Evolutionary conservation across 1,284 basidiomycete species (phyloP).

Genomic region (Ganoderma lingzhi): DNA sequence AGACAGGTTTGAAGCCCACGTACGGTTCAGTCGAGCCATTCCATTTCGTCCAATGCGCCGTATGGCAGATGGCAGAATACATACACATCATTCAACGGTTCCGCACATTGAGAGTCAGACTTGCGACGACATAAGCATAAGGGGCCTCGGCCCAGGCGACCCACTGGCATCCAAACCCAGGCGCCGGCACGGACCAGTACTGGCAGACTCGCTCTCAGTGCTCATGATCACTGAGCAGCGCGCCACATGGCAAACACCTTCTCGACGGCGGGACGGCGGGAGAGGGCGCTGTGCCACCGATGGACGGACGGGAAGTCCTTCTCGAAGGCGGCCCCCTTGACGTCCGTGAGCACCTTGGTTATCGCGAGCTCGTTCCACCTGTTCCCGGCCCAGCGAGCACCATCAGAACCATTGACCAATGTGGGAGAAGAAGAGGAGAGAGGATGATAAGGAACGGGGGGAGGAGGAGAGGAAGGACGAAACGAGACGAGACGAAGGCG

Average conservation of each 20-base stretch:
- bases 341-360: background rate
- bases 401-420: background rate
- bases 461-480: background rate
- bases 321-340: slow-evolving; percentile 3
- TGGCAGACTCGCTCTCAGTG: too few species aligned
- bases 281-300: slow-evolving; percentile 7
- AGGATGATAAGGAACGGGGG: background rate
- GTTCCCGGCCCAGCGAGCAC: background rate
- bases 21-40: too few species aligned
- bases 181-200: background rate
- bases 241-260: slow-evolving; percentile 8
- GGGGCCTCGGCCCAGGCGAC: too few species aligned
- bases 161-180: too few species aligned
- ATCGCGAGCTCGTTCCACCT: background rate
- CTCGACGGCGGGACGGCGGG: background rate
- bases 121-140: too few species aligned
- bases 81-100: too few species aligned
- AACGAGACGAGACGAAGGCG: too few species aligned
- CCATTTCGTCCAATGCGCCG: too few species aligned
- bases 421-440: too few species aligned
- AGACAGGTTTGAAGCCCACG: too few species aligned
- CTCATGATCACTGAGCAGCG: background rate
- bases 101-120: too few species aligned
- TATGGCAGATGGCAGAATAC: too few species aligned
- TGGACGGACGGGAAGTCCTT: slow-evolving; percentile 2